Percentiles rank a stretch among this genome's conserved stretches.
Evolutionary conservation across 768 basidiomycete species (phyloP).

Genomic region (Pleurotus eryngii): DNA sequence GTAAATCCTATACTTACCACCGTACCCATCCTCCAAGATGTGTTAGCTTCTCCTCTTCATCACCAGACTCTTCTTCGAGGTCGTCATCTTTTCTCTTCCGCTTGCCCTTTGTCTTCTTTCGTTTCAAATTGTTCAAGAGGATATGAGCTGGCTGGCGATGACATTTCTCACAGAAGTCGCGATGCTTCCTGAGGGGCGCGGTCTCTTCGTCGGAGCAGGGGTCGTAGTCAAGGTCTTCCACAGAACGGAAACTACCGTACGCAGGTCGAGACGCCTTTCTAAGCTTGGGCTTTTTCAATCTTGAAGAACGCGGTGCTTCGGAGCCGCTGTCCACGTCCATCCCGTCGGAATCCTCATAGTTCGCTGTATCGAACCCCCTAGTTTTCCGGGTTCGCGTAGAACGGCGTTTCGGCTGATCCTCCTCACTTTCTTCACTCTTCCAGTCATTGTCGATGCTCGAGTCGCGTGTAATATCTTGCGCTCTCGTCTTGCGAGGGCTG

Average conservation of each 20-base stretch:
- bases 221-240: slow-evolving; percentile 42
- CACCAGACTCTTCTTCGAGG: slow-evolving; percentile 50
- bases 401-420: slow-evolving; percentile 30
- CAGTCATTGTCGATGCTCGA: slow-evolving; percentile 30
- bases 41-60: slow-evolving; percentile 48
- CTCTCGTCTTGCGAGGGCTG: slow-evolving; percentile 56
- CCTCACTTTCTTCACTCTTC: slow-evolving; percentile 26
- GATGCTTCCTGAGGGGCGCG: slow-evolving; percentile 55
- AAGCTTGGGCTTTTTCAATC: slow-evolving; percentile 12
- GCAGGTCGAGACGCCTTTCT: slow-evolving; percentile 30
- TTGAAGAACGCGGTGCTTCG: slow-evolving; percentile 12
- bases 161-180: slow-evolving; percentile 71
- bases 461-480: slow-evolving; percentile 14
- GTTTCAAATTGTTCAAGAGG: slow-evolving; percentile 35
- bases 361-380: slow-evolving; percentile 28
- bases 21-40: slow-evolving; percentile 78
- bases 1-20: slow-evolving; percentile 48
- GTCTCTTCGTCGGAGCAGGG: slow-evolving; percentile 54
- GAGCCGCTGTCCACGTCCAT: slow-evolving; percentile 30
- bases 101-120: slow-evolving; percentile 35
- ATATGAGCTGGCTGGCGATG: slow-evolving; percentile 56
- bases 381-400: slow-evolving; percentile 46
- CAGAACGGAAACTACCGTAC: slow-evolving; percentile 43
- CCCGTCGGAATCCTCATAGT: slow-evolving; percentile 23
- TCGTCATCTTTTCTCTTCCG: slow-evolving; percentile 42